Percentiles rank a stretch among this genome's conserved stretches.
These are phyloP conservation scores for Yamadazyma kanchanaburiensis DNA, from an alignment of 1,139 yeast species.

Conservation along the genomic window DNA sequence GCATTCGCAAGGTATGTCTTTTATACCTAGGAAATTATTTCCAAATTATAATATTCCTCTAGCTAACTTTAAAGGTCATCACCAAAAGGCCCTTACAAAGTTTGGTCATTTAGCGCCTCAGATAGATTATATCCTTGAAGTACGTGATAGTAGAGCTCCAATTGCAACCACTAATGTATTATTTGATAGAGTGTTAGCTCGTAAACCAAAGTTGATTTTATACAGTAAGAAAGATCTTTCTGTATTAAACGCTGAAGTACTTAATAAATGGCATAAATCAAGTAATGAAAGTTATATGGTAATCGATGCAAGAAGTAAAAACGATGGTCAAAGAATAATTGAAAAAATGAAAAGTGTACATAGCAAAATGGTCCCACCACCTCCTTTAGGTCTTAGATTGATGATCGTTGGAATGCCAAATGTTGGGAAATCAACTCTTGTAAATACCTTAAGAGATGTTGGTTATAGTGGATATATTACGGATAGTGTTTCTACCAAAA, in stretches of 20 bases:
- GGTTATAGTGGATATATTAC: constrained; percentile 28
- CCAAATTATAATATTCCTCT: constrained; percentile 69
- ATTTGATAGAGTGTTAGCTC: constrained; percentile 64
- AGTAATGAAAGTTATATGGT: constrained; percentile 53
- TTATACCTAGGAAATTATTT: constrained; percentile 40
- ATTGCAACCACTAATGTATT: constrained; percentile 76
- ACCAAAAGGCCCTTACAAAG: constrained; percentile 70
- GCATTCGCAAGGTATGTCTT: background rate
- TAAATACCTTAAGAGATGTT: constrained; percentile 65
- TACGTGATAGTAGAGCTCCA: constrained; percentile 90
- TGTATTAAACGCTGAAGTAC: constrained; percentile 25
- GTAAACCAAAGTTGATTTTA: constrained; percentile 55
- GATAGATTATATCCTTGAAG: constrained; percentile 75
- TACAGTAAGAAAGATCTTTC: constrained; percentile 68
- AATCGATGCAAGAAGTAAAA: constrained; percentile 54
- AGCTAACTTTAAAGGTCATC: constrained; percentile 91
- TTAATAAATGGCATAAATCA: constrained; percentile 52
- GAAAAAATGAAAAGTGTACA: constrained; percentile 45
- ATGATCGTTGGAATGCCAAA: constrained; percentile 95
- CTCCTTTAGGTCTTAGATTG: constrained; percentile 77
- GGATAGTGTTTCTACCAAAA: constrained; percentile 27
- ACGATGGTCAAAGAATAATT: constrained; percentile 52
- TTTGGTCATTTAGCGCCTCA: constrained; percentile 75
- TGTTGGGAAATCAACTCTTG: constrained; percentile 93
- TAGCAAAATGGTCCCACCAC: constrained; percentile 52